Evolutionary conservation across 2,329 filamentous ascomycete species (phyloP), one percentile per base, ranked within the genome.

Genomic region (Nemania serpens): DNA sequence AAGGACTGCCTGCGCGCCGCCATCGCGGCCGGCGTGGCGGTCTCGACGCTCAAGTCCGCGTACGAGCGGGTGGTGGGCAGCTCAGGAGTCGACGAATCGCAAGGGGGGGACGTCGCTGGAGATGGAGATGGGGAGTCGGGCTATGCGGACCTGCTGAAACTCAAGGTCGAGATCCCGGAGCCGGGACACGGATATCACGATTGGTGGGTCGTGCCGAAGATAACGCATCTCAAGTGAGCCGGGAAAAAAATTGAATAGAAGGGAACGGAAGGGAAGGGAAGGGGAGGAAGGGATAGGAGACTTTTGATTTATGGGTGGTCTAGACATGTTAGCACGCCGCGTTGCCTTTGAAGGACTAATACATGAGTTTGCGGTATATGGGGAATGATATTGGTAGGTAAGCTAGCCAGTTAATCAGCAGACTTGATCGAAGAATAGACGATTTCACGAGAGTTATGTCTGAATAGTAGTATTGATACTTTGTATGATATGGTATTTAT

Each of bases 1-100:
- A 88, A 86, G 72, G 81, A 84, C 62, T 83, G 82, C 10, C 79
- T 90, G 68, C 87, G 86, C 69, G 85, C 89, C n/a, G 89, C 87
- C 66, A 92, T 93, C 62, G 86, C 86, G 9, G 81, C 88, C 0
- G 86, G 85, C 5, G 83, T 93, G 64, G 85, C 87, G 0, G 82
- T 91, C 45, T 81, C 82, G 22, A 80, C 90, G 49, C 83, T 82
- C 69, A 89, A 86, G 72, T 82, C 81, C 2, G 68, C 88, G 9
- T 75, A 78, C 17, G 74, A 70, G 59, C 68, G 70, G 62, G 52
- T 68, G 53, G 60, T 66, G 66, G 55, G 67, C 62, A 59, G 41
- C 13, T 10, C 11, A 10, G 36, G 15, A 10, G 36, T 5, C 11
- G 60, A 62, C 9, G 59, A 45, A 41, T 58, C 36, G 51, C 49